Base-by-base conservation (phyloP, 371 early-diverging fungal genomes). In the Nosema muscidifuracis region DNA sequence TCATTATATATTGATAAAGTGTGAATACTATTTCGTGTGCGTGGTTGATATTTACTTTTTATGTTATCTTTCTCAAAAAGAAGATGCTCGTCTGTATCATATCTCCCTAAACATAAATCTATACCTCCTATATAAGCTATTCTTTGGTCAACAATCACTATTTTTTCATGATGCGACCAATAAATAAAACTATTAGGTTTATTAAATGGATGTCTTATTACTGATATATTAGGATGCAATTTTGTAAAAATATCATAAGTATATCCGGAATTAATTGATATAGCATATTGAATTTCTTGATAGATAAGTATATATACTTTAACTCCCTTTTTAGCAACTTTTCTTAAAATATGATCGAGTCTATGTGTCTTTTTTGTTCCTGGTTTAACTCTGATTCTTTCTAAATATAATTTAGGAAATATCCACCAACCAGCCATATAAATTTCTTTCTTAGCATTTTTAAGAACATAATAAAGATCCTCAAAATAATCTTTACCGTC, bases 401-500 rank as follows among this genome's bases (percentile, higher is more conserved):
- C 85, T 62, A 93, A 78, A 78, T 90, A 91, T 85, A 88, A 73
- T 34, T 75, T 70, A 3, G 77, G 77, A 16, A 71, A 73, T 10
- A 79, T 34, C 77, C 92, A 92, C 94, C 94, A 93, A 81, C 90
- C 93, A 36, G 86, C 86, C 73, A 92, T 91, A 78, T 88, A 91
- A 55, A 92, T 88, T 68, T 84, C 85, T 31, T 86, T 84, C 33
- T 85, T 85, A 40, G 92, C 92, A 30, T 83, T 82, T 70, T 86
- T 83, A 71, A 92, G 85, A 22, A 89, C 88, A 65, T 89, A 89
- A 2, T 89, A 86, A 4, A 91, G 84, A 28, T 88, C 88, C 75
- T 86, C 85, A 74, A 90, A 89, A 76, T 92, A 92, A 72, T 88
- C 88, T 65, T 87, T 86, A 34, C 89, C 91, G 73, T 92, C 92